Percentiles rank a stretch among this genome's conserved stretches.
phyloP scores from a whole-genome alignment of 2,329 filamentous ascomycete species.

The Colletotrichum sp. region DNA sequence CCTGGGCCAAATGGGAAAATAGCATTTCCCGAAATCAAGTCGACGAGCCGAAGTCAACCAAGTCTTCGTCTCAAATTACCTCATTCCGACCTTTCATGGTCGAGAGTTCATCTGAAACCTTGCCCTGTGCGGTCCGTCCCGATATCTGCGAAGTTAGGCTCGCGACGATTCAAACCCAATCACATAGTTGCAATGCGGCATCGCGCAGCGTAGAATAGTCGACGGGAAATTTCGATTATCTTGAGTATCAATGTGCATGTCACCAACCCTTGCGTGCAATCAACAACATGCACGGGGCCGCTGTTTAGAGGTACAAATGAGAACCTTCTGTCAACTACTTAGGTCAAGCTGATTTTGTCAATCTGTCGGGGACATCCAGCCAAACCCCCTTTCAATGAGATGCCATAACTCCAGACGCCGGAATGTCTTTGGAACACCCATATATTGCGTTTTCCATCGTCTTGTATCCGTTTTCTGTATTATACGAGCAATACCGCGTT shows the following conservation, averaged over 20 bases:
- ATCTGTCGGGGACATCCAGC: not conserved
- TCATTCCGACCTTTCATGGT: not conserved
- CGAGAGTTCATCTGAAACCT: not conserved
- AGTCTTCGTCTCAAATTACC: not conserved
- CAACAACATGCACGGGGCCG: too few species aligned
- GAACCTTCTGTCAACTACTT: not conserved
- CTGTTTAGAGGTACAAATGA: not conserved
- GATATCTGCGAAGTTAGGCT: not conserved
- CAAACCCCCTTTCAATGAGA: not conserved
- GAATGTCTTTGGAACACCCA: not conserved
- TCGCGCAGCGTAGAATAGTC: not conserved
- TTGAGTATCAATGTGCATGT: not conserved
- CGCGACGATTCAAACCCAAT: not conserved
- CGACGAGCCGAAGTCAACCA: rapidly evolving
- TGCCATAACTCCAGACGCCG: conserved; percentile 13
- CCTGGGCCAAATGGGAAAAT: not conserved
- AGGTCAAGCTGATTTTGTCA: not conserved
- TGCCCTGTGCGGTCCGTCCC: not conserved
- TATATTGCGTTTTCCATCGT: not conserved
- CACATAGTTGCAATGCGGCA: not conserved
- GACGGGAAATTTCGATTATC: not conserved
- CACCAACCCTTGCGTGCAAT: too few species aligned
- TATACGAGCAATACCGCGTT: conserved; percentile 35
- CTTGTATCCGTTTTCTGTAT: not conserved
- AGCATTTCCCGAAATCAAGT: not conserved